Evolutionary conservation across 1,284 basidiomycete genomes (phyloP), one percentile per base, ranked within the genome.

Genomic region (Thelephora terrestris): DNA sequence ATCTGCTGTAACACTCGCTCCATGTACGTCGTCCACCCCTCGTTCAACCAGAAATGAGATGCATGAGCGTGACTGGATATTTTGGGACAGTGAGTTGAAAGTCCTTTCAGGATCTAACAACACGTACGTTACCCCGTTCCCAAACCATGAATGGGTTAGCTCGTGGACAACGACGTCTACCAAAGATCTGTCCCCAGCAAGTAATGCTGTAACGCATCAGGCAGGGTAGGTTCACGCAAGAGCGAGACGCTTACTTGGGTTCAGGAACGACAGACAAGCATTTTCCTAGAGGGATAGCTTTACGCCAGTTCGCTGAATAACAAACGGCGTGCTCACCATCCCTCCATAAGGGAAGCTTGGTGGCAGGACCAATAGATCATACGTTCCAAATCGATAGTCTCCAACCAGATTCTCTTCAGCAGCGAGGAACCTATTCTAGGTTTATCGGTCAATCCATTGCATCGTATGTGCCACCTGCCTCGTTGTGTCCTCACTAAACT

Each of bases 281-380:
- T 90, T 87, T 75, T 87, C 85, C 83, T 84, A 52, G 7, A 10
- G 42, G n/a, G 39, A 9, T 12, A 43, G 45, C 39, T 32, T 17
- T 47, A 49, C 46, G 34, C 1, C 25, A 21, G 6, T 4, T 37
- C 14, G 25, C 46, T 7, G 34, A 29, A 43, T 35, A 40, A 4
- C 21, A 42, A 6, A 20, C 6, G 9, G 20, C n/a, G 5, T 4
- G 55, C 72, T 56, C 55, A 85, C 83, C 90, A 90, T 86, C 55
- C 90, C 89, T 34, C 89, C 88, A 61, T 88, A 97, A 0, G 94
- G 94, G 74, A 97, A 98, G 0, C 88, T 89, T 14, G 91, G 86
- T 0, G 95, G 95, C 7, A 97, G 72, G n/a, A 98, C 86, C 25
- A 98, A 72, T 6, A 94, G 68, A 63, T 97, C 93, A 60, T 93